Evolutionary conservation across 371 early-diverging fungal species (phyloP), one percentile per base, ranked within the genome.

Genomic region (Mortierella sp.): DNA sequence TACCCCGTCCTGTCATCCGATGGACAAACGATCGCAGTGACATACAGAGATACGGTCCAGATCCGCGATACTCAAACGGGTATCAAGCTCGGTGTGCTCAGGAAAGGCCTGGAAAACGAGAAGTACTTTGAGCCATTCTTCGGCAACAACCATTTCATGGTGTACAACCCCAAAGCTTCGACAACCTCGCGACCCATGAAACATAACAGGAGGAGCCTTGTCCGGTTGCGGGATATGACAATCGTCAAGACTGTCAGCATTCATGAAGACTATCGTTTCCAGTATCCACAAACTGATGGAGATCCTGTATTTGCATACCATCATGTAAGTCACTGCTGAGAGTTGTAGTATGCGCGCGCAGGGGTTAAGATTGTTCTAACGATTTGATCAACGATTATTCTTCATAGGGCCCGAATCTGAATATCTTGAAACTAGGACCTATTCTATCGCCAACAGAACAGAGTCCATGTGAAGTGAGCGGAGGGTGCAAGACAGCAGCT

Each of bases 11-110:
- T 67, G 0, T 67, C 61, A 0, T 37, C 28, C 1, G 61, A 67
- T 31, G 68, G 57, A 16, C 29, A 52, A n/a, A 51, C 28, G 53
- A 21, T 67, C 21, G 68, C 61, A 25, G 46, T 67, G 21, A 46
- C 41, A 4, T 28, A 45, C n/a, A 50, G 49, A 0, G 10, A 16
- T 5, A 19, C 51, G 2, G 51, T 67, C n/a, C 57, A 67, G 17
- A 52, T 67, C 6, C 41, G 51, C 9, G 61, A 67, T 24, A 52
- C 57, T 3, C 0, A 39, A 9, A 50, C 57, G 0, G 68, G 68
- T 2, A 53, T 57, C 19, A 27, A 45, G 31, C 21, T 60, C 12
- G 53, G 57, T 0, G n/a, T 37, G n/a, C n/a, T 28, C 19, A 50
- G 22, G 27, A 40, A 31, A 28, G 53, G 52, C 1, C 6, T 51